These are phyloP conservation scores for Apophysomyces trapeziformis DNA, from an alignment of 371 early-diverging fungal species.

Conservation along the genomic window DNA sequence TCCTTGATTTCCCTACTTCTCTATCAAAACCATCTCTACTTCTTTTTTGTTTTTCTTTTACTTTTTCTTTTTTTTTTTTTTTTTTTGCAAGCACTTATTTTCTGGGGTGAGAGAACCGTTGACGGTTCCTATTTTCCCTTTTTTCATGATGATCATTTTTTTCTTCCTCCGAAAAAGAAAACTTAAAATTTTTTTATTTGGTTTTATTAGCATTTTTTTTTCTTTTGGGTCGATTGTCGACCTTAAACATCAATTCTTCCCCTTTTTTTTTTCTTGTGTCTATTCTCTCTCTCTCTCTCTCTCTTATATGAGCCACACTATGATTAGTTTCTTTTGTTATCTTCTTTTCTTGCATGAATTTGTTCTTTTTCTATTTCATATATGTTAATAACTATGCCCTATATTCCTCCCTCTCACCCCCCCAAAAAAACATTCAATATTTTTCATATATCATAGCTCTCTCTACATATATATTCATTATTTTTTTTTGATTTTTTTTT, in stretches of 20 bases:
- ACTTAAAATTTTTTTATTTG: not conserved
- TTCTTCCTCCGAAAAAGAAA: constrained; percentile 12
- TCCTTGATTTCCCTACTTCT: constrained; percentile 7
- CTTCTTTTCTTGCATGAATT: constrained; percentile 5
- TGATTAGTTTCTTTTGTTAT: not conserved
- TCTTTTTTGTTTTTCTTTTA: constrained; percentile 1
- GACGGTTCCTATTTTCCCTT: not conserved
- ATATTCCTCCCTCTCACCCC: not conserved
- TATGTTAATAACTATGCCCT: constrained; percentile 9
- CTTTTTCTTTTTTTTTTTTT: constrained; percentile 4
- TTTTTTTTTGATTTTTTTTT: not conserved
- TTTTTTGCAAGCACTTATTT: constrained; percentile 6
- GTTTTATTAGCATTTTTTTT: constrained; percentile 3
- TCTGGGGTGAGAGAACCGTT: not conserved
- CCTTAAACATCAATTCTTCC: not conserved
- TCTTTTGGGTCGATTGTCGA: not conserved
- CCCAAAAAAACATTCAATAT: not conserved
- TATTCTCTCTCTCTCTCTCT: not conserved
- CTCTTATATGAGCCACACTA: constrained; percentile 2
- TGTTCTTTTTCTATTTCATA: not conserved
- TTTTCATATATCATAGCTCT: not conserved
- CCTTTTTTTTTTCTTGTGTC: not conserved
- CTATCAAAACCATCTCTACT: not conserved
- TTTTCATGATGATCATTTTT: constrained; percentile 1
- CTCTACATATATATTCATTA: not conserved